Evolutionary conservation across 768 basidiomycete genomes (phyloP), one percentile per base, ranked within the genome.

Genomic region (Mrakia gelida): DNA sequence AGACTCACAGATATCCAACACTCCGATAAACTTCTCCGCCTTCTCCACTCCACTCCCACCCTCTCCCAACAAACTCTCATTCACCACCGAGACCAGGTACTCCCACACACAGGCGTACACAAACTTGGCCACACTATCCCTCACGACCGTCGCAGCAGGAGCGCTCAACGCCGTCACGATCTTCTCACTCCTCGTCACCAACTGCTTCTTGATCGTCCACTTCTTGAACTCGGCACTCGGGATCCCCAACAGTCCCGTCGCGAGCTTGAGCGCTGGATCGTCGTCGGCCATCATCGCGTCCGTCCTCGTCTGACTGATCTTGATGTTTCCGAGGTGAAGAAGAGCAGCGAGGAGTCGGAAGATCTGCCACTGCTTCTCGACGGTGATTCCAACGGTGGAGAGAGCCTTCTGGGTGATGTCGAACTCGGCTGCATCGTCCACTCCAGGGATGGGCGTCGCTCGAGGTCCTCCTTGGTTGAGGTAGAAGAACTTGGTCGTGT

Each of bases 21-120:
- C 97, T 81, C 97, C 97, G 80, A 99, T 99, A 85, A 99, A 99
- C 91, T 95, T 98, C 84, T 96, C 94, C 32, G 95, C 95, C 70
- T 90, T 88, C 79, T 90, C 90, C 7, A 92, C 93, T 38, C 92
- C 94, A 84, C 94, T 92, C 0, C 95, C 95, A 75, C 91, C 91
- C 82, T 97, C 95, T n/a, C 95, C 95, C 2, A 93, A 91, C 85
- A 99, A 87, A 85, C 92, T 94, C 85, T 98, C 96, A 84, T 99
- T 99, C 82, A 98, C 92, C 77, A 98, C 93, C 21, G 93, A 91
- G 38, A 98, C 96, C 67, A 99, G 87, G 95, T 96, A 99, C 81
- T 83, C 79, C 74, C 65, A 73, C 83, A 98, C 87, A 84, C 95
- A 98, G 11, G 96, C 95, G 85, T 99, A 99, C 59, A 99, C 92